phyloP scores from a whole-genome alignment of 2,329 filamentous ascomycete species.

The Botrytis medusae region DNA sequence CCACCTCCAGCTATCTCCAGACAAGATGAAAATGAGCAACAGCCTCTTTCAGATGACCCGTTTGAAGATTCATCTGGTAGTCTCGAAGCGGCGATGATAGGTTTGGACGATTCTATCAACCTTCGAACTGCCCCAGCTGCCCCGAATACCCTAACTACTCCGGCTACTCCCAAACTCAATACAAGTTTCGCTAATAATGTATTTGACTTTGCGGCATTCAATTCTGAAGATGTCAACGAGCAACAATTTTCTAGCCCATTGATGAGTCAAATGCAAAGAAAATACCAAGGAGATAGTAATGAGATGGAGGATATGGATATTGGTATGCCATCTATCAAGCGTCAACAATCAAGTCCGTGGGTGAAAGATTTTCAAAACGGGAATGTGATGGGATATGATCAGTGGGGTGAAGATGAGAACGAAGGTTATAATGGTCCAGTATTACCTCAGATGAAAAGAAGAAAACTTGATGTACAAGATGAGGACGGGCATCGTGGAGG shows the following conservation, averaged over 20 bases:
- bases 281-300: constrained; percentile 3
- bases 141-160: background rate
- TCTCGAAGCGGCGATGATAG: constrained; percentile 35
- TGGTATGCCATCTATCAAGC: constrained; percentile 1
- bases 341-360: constrained; percentile 5
- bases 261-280: constrained; percentile 19
- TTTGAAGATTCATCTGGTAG: constrained; percentile 23
- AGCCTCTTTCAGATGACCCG: background rate
- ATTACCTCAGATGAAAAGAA: constrained; percentile 27
- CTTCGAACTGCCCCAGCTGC: background rate
- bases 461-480: constrained; percentile 12
- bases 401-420: background rate
- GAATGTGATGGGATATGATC: background rate
- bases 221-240: constrained; percentile 7
- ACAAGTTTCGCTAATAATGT: constrained; percentile 34
- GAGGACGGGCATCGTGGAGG: background rate
- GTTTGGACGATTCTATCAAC: constrained; percentile 30
- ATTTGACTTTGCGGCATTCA: constrained; percentile 34
- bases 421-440: constrained; percentile 17
- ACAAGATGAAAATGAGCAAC: background rate
- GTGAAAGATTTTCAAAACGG: constrained; percentile 6
- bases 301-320: background rate
- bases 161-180: constrained; percentile 23
- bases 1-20: constrained; percentile 14
- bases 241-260: constrained; percentile 21